A percentile compares a stretch with the other conserved stretches of the same genome.
These are phyloP conservation scores for Arabis alpina DNA, from an alignment of 345 rosid genomes.

Conservation along the genomic window DNA sequence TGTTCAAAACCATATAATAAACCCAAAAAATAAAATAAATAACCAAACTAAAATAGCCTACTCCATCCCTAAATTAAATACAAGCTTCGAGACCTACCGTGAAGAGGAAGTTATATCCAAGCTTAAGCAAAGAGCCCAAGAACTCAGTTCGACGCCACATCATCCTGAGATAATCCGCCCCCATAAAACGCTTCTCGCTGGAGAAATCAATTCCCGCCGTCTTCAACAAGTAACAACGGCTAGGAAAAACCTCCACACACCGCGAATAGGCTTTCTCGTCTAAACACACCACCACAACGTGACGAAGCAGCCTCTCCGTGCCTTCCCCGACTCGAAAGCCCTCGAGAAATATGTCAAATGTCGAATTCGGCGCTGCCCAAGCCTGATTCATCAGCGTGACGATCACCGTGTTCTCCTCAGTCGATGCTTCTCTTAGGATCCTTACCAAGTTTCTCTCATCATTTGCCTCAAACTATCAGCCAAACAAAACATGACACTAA, in stretches of 20 bases:
- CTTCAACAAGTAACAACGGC: slow-evolving; percentile 45
- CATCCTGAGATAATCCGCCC: slow-evolving; percentile 51
- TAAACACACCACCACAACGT: slow-evolving; percentile 55
- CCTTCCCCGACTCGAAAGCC: slow-evolving; percentile 51
- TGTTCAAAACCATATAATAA: no score
- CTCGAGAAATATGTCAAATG: slow-evolving; percentile 58
- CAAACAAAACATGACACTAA: background rate
- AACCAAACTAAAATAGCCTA: no score
- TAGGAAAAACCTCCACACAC: slow-evolving; percentile 47
- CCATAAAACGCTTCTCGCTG: slow-evolving; percentile 50
- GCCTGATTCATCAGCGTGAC: slow-evolving; percentile 59
- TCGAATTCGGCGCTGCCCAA: slow-evolving; percentile 56
- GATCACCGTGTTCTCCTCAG: slow-evolving; percentile 54
- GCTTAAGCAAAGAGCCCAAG: slow-evolving; percentile 45
- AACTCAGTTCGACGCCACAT: slow-evolving; percentile 69
- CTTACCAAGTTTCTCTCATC: slow-evolving; percentile 5
- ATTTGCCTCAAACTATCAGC: slow-evolving; percentile 19
- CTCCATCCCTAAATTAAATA: no score
- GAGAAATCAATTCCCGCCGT: slow-evolving; percentile 43
- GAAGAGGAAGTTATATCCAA: slow-evolving; percentile 64
- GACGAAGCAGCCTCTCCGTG: slow-evolving; percentile 46
- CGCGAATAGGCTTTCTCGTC: slow-evolving; percentile 54
- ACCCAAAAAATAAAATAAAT: no score
- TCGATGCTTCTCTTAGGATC: slow-evolving; percentile 24
- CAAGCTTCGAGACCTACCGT: slow-evolving; percentile 43